These are phyloP conservation scores for Penicillium paradoxum DNA, from an alignment of 495 filamentous ascomycete genomes.

Conservation along the genomic window DNA sequence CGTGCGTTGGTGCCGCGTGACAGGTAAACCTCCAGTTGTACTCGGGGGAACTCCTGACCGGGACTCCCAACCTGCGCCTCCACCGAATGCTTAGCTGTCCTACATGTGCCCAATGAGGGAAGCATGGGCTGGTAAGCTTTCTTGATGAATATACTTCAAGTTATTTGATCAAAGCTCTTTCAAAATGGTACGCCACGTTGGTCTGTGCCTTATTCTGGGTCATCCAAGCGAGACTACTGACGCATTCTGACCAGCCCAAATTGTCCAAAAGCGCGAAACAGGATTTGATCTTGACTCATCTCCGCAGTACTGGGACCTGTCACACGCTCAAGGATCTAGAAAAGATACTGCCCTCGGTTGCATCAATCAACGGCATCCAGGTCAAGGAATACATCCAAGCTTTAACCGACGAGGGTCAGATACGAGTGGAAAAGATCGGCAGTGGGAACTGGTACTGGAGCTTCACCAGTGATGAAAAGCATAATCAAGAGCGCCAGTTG, in stretches of 20 bases:
- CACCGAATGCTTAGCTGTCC: conserved; percentile 9
- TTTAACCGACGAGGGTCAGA: conserved; percentile 57
- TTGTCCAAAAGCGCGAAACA: conserved; percentile 57
- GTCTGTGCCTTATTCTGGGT: not conserved
- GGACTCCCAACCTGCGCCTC: conserved; percentile 1
- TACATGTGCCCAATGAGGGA: conserved; percentile 1
- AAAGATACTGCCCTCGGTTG: conserved; percentile 60
- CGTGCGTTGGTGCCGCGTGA: not conserved
- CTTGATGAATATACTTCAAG: not conserved
- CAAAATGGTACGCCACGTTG: conserved; percentile 21
- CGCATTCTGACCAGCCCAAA: conserved; percentile 54
- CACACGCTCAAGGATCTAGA: conserved; percentile 74
- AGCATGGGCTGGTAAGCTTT: not conserved
- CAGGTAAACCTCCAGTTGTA: not conserved
- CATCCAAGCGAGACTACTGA: conserved; percentile 9
- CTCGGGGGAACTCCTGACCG: not conserved
- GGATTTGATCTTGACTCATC: conserved; percentile 56
- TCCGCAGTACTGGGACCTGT: conserved; percentile 58
- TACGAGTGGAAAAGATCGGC: conserved; percentile 75
- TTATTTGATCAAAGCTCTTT: not conserved
- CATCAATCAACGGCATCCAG: conserved; percentile 63
- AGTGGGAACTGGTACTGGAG: conserved; percentile 81
- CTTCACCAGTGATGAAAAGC: conserved; percentile 61
- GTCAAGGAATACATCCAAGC: conserved; percentile 66
- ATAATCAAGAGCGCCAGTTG: conserved; percentile 43